Evolutionary conservation across 2,329 filamentous ascomycete species (phyloP), one percentile per base, ranked within the genome.

Genomic region (Podosphaera xanthii): DNA sequence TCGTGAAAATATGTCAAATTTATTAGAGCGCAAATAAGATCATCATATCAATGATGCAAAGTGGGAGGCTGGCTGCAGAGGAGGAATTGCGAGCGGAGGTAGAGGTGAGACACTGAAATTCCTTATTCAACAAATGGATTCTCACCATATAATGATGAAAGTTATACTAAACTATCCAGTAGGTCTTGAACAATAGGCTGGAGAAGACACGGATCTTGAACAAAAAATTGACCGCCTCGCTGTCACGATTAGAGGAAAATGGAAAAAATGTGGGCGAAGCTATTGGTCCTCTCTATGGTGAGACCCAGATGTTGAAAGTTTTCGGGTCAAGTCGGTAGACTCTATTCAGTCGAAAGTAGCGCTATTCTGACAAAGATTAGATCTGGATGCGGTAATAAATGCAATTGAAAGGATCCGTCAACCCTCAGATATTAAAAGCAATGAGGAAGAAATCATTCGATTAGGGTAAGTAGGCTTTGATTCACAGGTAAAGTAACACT

Each of bases 141-240:
- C n/a, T 50, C 9, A 44, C 4, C 40, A 42, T 50, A 33, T n/a
- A 35, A 35, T 49, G 53, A 9, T 33, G 33, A 38, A 44, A 33
- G 33, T 40, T 36, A 58, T 50, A 57, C 62, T 61, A 58, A 62
- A 44, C 2, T 9, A 22, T 30, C 36, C 30, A 33, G 34, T 53
- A 63, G 62, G 82, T 85, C 36, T 74, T 86, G 55, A 84, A 83
- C 65, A 84, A 81, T 59, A 76, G 82, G 46, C 81, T 97, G 62
- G 88, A 94, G 66, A 97, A 95, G 77, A 94, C 94, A 65, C 85
- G 89, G 61, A 82, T 88, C 68, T 78, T 97, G 69, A 95, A 89
- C 38, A 95, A 92, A 75, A 95, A 94, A 75, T 96, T 98, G 59
- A 86, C 94, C 71, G 84, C 86, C 35, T 94, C 87, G 58, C 77